These are phyloP conservation scores for Lentithecium fluviatile DNA, from an alignment of 495 filamentous ascomycete genomes.

Conservation along the genomic window DNA sequence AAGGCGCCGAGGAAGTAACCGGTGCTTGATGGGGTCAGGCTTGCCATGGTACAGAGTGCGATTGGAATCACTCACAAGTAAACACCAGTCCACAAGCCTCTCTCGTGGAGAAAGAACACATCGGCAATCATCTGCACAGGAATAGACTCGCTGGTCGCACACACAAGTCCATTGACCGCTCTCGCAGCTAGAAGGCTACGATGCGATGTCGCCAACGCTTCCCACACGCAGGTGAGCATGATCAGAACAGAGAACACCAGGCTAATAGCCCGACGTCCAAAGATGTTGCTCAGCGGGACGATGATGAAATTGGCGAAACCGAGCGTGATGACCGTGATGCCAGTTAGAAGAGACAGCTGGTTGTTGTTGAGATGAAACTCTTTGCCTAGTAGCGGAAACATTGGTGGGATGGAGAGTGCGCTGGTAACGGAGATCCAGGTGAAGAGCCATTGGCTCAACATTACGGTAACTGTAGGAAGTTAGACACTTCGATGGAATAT, in stretches of 20 bases:
- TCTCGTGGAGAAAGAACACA: constrained; percentile 64
- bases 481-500: constrained; percentile 56
- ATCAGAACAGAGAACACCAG: constrained; percentile 51
- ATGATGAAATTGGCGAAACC: constrained; percentile 60
- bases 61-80: constrained; percentile 56
- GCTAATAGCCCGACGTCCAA: constrained; percentile 58
- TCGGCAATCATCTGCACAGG: constrained; percentile 66
- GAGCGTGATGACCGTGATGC: constrained; percentile 62
- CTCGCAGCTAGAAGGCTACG: constrained; percentile 56
- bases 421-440: constrained; percentile 57
- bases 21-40: constrained; percentile 34
- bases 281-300: constrained; percentile 59
- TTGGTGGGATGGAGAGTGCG: constrained; percentile 48
- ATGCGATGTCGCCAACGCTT: constrained; percentile 46
- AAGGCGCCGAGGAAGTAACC: constrained; percentile 41
- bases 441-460: constrained; percentile 41
- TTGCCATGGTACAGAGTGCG: constrained; percentile 23
- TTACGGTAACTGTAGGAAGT: constrained; percentile 53
- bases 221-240: constrained; percentile 43
- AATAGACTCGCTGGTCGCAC: constrained; percentile 61
- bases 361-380: constrained; percentile 55
- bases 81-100: constrained; percentile 58
- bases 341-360: constrained; percentile 55
- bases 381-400: constrained; percentile 57
- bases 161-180: constrained; percentile 57